Evolutionary conservation across 495 filamentous ascomycete genomes (phyloP), one percentile per base, ranked within the genome.

Genomic region (Sporormia fimetaria): DNA sequence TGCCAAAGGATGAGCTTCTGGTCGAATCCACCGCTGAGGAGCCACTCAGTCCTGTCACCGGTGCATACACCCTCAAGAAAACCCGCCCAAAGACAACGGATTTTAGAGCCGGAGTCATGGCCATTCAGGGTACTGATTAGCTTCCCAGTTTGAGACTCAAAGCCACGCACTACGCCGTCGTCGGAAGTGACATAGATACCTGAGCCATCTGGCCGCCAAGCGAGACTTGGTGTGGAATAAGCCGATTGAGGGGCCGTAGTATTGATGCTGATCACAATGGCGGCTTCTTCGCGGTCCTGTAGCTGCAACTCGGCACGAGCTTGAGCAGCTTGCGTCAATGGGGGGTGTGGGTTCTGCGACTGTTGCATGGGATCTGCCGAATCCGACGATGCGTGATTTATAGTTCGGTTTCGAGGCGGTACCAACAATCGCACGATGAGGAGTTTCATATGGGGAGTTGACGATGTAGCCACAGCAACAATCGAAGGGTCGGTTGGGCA

Each of bases 181-280:
- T 83, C 79, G 7, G 73, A 73, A 58, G 78, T 82, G 1, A 81
- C 76, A 72, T 74, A 83, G 4, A 83, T 56, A 1, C 78, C 78
- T 20, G 61, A 68, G 0, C 75, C 77, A 51, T 75, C 66, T 3
- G 77, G 77, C 33, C 78, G 60, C 78, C 78, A 83, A 6, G 63
- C 70, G 7, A 81, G 57, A 44, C 71, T 68, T 15, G 78, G 76
- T 9, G 76, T 82, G 23, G 71, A 77, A 53, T 81, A 83, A 5
- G 69, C 60, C 33, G 78, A 78, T 58, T 83, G 78, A 20, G 78
- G 75, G 7, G 78, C 73, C 45, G 76, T 63, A 0, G 78, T 78
- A 44, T 63, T 78, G 4, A 68, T 62, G 48, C 78, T 68, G 3
- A 76, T 60, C 12, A 69, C 44, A 11, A 81, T 76, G 2, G 75